Percentiles rank a stretch among this genome's conserved stretches.
Conservation (phyloP, 164 flowering plant genomes). For the Vitis amurensis region DNA sequence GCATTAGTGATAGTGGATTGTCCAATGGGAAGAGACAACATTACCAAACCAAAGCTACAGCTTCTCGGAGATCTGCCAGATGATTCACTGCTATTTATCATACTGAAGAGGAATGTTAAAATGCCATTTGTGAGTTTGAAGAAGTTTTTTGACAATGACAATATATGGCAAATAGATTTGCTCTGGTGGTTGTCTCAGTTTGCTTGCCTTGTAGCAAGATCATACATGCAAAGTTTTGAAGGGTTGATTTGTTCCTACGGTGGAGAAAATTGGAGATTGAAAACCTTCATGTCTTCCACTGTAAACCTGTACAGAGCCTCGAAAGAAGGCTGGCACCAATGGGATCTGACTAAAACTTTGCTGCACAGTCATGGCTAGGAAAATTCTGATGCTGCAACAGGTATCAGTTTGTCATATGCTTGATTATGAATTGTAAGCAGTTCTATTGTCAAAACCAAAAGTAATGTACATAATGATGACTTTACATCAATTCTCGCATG, state of each 20-base stretch:
- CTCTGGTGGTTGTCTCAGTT: neutral
- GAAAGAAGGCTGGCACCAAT: neutral
- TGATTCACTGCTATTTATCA: constrained; percentile 6
- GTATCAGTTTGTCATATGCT: neutral
- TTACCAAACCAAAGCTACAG: constrained; percentile 28
- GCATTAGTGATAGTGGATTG: constrained; percentile 85
- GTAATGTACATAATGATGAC: neutral
- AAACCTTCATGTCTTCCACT: neutral
- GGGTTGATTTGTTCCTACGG: neutral
- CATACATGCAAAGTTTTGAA: neutral
- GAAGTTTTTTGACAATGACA: neutral
- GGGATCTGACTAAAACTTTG: constrained; percentile 1
- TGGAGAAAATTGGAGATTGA: neutral
- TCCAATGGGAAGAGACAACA: constrained; percentile 44
- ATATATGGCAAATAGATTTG: neutral
- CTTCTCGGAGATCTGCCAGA: constrained; percentile 23
- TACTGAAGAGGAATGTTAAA: neutral
- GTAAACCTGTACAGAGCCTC: neutral
- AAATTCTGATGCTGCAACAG: constrained; percentile 1
- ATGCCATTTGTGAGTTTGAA: neutral
- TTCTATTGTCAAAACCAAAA: neutral
- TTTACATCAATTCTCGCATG: neutral
- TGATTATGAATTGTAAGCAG: neutral
- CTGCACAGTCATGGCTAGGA: neutral
- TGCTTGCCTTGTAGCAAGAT: neutral